Evolutionary conservation across 345 rosid genomes (phyloP), one percentile per base, ranked within the genome.

Genomic region (Limnanthes douglasii): DNA sequence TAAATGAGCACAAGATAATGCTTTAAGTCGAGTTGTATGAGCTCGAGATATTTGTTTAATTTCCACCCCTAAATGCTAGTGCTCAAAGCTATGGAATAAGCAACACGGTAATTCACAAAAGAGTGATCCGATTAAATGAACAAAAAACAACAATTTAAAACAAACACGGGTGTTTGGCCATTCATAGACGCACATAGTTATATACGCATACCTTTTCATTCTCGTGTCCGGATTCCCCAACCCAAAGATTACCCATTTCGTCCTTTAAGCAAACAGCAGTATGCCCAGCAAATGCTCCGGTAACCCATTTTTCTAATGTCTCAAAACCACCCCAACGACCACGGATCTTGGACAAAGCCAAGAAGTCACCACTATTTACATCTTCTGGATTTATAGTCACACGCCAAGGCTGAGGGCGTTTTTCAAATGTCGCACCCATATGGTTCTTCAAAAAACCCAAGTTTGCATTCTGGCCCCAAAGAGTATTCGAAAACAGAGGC

Each of bases 261-360:
- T 90, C 98, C 61, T 80, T 80, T 69, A 90, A 61, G 68, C 98
- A 90, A 56, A 90, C 98, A 12, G 98, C 86, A 7, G 98, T 84
- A 25, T 90, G 98, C 57, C 98, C 98, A 53, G 98, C 96, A 58
- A 79, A 90, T 38, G 98, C 95, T 11, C 98, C 98, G 7, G 94
- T 90, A 26, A 90, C 95, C 98, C 98, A 90, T 59, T 90, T 90
- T 61, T 90, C 98, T 50, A 90, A 61, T 0, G 95, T 70, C 77
- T 90, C 96, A 67, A 90, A 90, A 24, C 94, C 98, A 46, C 98
- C 94, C 98, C 98, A 90, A 29, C 98, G 67, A 34, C 96, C 96
- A 46, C 93, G 70, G 31, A 90, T 84, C 78, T 90, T 90, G 8
- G 98, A 90, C 24, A 84, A 60, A 0, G 94, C 94, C 57, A 90